Percentiles rank a stretch among this genome's conserved stretches.
Evolutionary conservation across 805 yeast species (phyloP).

Genomic region (Starmerella vitae): DNA sequence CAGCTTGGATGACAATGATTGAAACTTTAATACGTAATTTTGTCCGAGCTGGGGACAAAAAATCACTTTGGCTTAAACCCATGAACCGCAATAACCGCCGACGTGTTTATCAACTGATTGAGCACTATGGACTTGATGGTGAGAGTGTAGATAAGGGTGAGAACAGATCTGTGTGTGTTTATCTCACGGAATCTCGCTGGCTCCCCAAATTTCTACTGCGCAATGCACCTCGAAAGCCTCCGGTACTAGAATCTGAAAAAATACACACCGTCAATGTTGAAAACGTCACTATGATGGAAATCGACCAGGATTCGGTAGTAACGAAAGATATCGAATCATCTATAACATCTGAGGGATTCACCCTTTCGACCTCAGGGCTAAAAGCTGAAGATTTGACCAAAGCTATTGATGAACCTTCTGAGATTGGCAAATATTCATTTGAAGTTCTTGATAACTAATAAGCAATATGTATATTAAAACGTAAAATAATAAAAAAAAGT

Average conservation of each 20-base stretch:
- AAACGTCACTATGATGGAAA: too few species aligned
- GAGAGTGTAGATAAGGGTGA: slow-evolving; percentile 78
- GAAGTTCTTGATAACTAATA: too few species aligned
- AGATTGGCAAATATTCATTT: too few species aligned
- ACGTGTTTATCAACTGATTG: slow-evolving; percentile 55
- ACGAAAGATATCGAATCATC: too few species aligned
- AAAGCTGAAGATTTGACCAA: too few species aligned
- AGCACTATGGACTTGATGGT: slow-evolving; percentile 42
- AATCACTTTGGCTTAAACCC: slow-evolving; percentile 51
- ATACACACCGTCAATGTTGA: too few species aligned
- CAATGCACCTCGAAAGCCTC: slow-evolving; percentile 8
- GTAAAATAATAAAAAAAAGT: not conserved
- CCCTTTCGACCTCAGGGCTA: too few species aligned
- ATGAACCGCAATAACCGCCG: slow-evolving; percentile 59
- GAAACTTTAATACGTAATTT: slow-evolving; percentile 42
- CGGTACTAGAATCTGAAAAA: too few species aligned
- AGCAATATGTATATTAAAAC: too few species aligned
- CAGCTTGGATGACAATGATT: slow-evolving; percentile 54
- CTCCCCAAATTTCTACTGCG: slow-evolving; percentile 9
- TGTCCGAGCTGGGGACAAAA: slow-evolving; percentile 29
- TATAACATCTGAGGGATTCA: too few species aligned
- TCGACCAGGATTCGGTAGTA: too few species aligned
- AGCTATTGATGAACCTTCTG: too few species aligned
- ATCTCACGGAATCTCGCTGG: slow-evolving; percentile 9
- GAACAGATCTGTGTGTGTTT: slow-evolving; percentile 30